Evolutionary conservation across 352 stramenopile genomes (phyloP).

Genomic region (Globisporangium splendens): DNA sequence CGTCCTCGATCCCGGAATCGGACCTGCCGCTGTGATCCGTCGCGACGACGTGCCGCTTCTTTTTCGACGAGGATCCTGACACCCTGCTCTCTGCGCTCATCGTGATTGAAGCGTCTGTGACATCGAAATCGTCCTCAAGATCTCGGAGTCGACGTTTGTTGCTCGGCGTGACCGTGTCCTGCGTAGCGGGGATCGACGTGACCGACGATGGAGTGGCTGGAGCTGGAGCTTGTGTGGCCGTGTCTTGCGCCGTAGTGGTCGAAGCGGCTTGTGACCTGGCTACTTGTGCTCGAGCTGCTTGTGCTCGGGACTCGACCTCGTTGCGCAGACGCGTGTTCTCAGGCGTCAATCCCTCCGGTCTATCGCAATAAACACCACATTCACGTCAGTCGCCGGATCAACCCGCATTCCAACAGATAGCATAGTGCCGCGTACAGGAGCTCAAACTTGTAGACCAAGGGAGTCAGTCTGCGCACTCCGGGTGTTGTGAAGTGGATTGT

Average conservation of each 20-base stretch:
- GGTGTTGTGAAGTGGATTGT: slow-evolving; percentile 76
- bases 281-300: background rate
- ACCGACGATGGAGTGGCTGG: background rate
- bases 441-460: slow-evolving; percentile 66
- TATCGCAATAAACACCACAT: background rate
- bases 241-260: background rate
- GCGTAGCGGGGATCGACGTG: background rate
- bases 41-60: background rate
- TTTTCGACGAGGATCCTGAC: slow-evolving; percentile 2
- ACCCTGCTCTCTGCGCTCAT: background rate
- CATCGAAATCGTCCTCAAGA: background rate
- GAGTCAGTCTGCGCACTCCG: slow-evolving; percentile 27
- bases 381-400: background rate
- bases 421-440: slow-evolving; percentile 36
- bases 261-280: background rate
- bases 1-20: background rate
- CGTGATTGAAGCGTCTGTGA: background rate
- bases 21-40: background rate
- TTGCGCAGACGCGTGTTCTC: slow-evolving; percentile 9
- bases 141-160: background rate
- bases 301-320: background rate
- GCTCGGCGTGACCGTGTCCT: background rate
- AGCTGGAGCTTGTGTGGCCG: background rate
- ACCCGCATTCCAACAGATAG: background rate
- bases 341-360: background rate